phyloP scores from a whole-genome alignment of 768 basidiomycete genomes.

The Boletus pseudo-olivaceus region DNA sequence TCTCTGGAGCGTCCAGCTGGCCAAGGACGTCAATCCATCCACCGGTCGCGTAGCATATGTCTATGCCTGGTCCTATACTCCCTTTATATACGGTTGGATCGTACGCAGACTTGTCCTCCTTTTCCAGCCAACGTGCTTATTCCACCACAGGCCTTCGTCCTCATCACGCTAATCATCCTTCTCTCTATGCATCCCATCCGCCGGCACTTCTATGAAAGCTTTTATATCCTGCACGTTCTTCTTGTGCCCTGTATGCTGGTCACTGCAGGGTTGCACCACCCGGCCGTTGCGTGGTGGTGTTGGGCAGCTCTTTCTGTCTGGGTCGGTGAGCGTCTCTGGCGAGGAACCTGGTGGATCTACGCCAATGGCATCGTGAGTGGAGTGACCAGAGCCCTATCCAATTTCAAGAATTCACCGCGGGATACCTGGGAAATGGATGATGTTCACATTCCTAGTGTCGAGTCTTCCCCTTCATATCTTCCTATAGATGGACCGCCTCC shows the following conservation, averaged over 20 bases:
- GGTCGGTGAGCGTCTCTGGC: slow-evolving; percentile 58
- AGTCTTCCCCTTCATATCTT: background rate
- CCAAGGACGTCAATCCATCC: slow-evolving; percentile 42
- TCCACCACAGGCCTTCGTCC: slow-evolving; percentile 46
- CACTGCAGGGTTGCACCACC: slow-evolving; percentile 64
- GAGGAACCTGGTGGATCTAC: slow-evolving; percentile 53
- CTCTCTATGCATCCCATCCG: slow-evolving; percentile 51
- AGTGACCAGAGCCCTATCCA: background rate
- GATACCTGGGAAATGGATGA: slow-evolving; percentile 28
- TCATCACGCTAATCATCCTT: slow-evolving; percentile 51
- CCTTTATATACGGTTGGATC: slow-evolving; percentile 61
- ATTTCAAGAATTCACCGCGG: background rate
- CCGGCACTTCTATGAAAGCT: slow-evolving; percentile 54
- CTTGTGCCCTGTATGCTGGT: slow-evolving; percentile 61
- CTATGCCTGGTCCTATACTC: slow-evolving; percentile 55
- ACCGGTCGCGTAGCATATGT: slow-evolving; percentile 43
- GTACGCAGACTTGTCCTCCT: slow-evolving; percentile 33
- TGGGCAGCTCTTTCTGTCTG: slow-evolving; percentile 60
- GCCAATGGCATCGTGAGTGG: slow-evolving; percentile 52
- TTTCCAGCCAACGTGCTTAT: slow-evolving; percentile 3
- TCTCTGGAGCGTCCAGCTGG: slow-evolving; percentile 68
- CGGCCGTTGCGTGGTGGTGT: slow-evolving; percentile 65
- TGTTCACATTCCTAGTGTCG: slow-evolving; percentile 5
- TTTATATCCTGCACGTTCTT: slow-evolving; percentile 63
- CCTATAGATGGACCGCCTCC: slow-evolving; percentile 10